Conservation (phyloP, 495 filamentous ascomycete species). For the Neurospora sp. region DNA sequence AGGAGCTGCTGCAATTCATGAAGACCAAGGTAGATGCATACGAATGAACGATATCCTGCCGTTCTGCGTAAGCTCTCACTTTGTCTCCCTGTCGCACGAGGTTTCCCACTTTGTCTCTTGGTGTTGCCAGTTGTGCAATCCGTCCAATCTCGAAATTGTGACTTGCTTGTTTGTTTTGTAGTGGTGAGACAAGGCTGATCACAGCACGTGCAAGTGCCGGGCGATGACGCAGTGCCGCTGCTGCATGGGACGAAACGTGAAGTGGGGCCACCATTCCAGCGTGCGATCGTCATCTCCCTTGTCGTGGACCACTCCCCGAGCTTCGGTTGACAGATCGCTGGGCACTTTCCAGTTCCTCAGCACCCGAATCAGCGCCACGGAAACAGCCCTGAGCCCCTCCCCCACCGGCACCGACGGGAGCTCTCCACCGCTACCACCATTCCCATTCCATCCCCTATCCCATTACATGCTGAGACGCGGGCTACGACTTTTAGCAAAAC, state of each 20-base stretch:
- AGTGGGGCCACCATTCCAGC: not conserved
- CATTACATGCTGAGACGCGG: not conserved
- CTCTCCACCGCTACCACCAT: not conserved
- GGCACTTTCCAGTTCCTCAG: not conserved
- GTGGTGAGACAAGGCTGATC: not conserved
- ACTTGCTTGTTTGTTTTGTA: not conserved
- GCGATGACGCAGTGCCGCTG: not conserved
- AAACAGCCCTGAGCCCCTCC: not conserved
- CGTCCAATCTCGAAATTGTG: not conserved
- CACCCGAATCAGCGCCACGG: not conserved
- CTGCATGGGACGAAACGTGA: not conserved
- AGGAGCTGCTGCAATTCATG: constrained; percentile 24
- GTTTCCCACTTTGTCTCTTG: constrained; percentile 28
- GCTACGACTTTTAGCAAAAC: not conserved
- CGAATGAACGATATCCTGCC: constrained; percentile 23
- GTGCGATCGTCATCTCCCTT: not conserved
- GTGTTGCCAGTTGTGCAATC: not conserved
- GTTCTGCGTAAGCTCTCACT: constrained; percentile 53
- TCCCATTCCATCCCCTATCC: not conserved
- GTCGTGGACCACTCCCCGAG: not conserved
- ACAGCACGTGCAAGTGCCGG: not conserved
- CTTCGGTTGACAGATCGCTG: not conserved
- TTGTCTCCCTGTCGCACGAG: constrained; percentile 67
- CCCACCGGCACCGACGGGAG: not conserved
- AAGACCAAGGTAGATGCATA: constrained; percentile 23